Evolutionary conservation across 2,329 filamentous ascomycete genomes (phyloP), one percentile per base, ranked within the genome.

Genomic region (Diaporthe australafricana): DNA sequence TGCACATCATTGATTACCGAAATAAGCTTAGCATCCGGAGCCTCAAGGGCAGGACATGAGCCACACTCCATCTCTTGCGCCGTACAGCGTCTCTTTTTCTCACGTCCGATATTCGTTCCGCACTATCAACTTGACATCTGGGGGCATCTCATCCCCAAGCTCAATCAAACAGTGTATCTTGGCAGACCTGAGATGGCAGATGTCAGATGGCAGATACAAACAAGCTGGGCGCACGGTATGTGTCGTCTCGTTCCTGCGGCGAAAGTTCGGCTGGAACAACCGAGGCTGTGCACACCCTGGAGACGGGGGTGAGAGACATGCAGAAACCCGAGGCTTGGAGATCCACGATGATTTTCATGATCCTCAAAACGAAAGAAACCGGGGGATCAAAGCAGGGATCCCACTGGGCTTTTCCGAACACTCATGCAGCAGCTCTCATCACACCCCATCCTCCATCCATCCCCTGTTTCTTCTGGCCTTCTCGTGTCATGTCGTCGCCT

Each of bases 291-390:
- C 63, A 40, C 45, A 53, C 7, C 48, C 47, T 52, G 47, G 48
- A 35, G 35, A 17, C 22, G 12, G 5, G 32, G 32, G 5, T 35
- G 20, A 27, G 32, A 32, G 30, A n/a, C 5, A 16, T 38, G 4
- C 38, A 32, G 40, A 48, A 65, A 48, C 5, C 40, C 42, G 14
- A 16, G 38, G 30, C 56, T 22, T 32, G 22, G 40, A 47, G 63
- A 67, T 67, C 50, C 30, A 42, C 48, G 16, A 47, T 68, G 65
- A 68, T 68, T 32, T 45, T 47, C 50, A 57, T 57, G 65, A 68
- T 68, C 65, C 22, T 22, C 65, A 56, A 68, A 68, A 68, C 52
- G 17, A 35, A 65, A 25, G 25, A 68, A 27, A 22, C 25, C 9
- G 52, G 30, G 52, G 42, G 38, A 68, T 68, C 65, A 40, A 35